Evolutionary conservation across 31 red algal species (phyloP), one percentile per base, ranked within the genome.

Genomic region (Odonthalia washingtoniensis): DNA sequence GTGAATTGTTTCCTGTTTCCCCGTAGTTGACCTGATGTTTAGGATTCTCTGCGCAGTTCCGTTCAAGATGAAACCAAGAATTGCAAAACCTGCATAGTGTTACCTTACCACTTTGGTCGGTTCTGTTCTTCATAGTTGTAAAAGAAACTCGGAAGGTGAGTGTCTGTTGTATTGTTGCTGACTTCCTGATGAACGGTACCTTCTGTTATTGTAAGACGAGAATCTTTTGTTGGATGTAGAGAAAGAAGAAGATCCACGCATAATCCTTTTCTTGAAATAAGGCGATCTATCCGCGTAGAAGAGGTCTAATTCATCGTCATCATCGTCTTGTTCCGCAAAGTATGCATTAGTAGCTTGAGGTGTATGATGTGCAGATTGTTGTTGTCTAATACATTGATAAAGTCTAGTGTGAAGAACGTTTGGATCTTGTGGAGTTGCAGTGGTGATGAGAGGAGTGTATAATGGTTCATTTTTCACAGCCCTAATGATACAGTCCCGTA

Each of bases 331-430:
- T 57, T 57, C 49, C 49, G 9, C 49, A 57, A 14, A n/a, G n/a
- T n/a, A n/a, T n/a, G n/a, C 21, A 14, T 57, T 9, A 57, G 9
- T 57, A 57, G 21, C 49, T 57, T 57, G 12, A 21, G 49, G 49
- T 57, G 21, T 57, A 14, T 57, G 21, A 14, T 9, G 21, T 57
- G 9, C 49, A 57, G 12, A 57, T 0, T 46, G 4, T 52, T 1
- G 9, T 60, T 80, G 76, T 49, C 45, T 9, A 21, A 61, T 46
- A 35, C 76, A 80, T 63, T 60, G 39, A 1, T 80, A 24, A 27
- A 60, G 45, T 46, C 0, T 46, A 18, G 41, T 60, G 45, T 80
- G 76, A 61, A 80, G 45, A n/a, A 30, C 45, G 0, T 80, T 33
- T 26, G 76, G 45, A 0, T 80, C 42, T 61, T 42, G 38, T 31